Conservation (phyloP, 106 monocot species). For the Iris macrosiphon region DNA sequence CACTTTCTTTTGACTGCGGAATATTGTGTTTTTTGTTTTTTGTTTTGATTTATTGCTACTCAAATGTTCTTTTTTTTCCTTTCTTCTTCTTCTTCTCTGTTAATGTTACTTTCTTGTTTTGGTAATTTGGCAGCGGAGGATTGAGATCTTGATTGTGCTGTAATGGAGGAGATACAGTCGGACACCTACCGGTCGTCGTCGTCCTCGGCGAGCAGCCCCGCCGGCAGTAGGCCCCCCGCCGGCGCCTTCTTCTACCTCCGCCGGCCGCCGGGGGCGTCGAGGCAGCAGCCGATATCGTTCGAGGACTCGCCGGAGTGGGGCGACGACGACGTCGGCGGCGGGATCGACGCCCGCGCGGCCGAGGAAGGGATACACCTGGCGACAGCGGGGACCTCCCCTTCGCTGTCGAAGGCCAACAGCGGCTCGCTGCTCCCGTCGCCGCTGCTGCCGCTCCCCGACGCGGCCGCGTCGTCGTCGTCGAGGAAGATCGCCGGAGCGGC, state of each 20-base stretch:
- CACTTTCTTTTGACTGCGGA: too few relatives aligned
- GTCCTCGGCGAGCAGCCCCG: slow-evolving; percentile 94
- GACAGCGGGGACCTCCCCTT: slow-evolving; percentile 60
- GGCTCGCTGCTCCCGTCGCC: slow-evolving; percentile 45
- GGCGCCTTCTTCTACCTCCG: slow-evolving; percentile 70
- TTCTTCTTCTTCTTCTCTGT: too few relatives aligned
- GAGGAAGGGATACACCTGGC: slow-evolving; percentile 67
- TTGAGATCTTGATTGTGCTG: too few relatives aligned
- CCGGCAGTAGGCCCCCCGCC: slow-evolving; percentile 33
- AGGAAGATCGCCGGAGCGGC: slow-evolving; percentile 86
- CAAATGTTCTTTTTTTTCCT: too few relatives aligned
- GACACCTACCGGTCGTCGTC: slow-evolving; percentile 90
- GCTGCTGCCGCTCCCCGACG: slow-evolving; percentile 52
- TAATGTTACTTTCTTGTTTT: too few relatives aligned
- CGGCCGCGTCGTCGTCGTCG: slow-evolving; percentile 27
- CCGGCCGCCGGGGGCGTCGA: slow-evolving; percentile 60
- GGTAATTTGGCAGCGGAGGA: too few relatives aligned
- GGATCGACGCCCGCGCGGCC: slow-evolving; percentile 5
- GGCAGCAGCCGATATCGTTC: slow-evolving; percentile 77
- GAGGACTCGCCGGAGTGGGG: slow-evolving; percentile 99
- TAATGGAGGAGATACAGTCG: slow-evolving; percentile 67
- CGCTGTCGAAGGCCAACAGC: slow-evolving; percentile 64
- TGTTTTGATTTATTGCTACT: too few relatives aligned
- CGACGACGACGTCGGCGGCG: slow-evolving; percentile 58
- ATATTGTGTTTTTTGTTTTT: too few relatives aligned